Percentiles rank a stretch among this genome's conserved stretches.
phyloP scores from a whole-genome alignment of 1,139 yeast species.

The Kodamaea fungicola region DNA sequence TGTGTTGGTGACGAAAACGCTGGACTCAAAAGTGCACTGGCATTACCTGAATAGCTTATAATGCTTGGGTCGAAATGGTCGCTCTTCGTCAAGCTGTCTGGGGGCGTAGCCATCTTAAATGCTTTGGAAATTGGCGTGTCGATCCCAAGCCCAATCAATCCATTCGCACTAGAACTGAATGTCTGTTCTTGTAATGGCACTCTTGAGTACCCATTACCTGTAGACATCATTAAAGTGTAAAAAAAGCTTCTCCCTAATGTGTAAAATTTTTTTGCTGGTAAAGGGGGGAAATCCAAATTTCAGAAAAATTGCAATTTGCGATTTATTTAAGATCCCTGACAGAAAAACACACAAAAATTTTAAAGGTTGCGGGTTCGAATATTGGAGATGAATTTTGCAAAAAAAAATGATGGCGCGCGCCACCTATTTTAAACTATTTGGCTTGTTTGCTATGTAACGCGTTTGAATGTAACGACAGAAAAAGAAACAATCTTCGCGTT shows the following conservation, averaged over 20 bases:
- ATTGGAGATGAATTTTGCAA: too few species aligned
- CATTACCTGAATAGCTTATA: slow-evolving; percentile 2
- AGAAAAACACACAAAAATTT: too few species aligned
- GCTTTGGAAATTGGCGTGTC: slow-evolving; percentile 19
- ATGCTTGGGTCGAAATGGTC: slow-evolving; percentile 7
- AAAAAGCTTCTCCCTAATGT: slow-evolving; percentile 3
- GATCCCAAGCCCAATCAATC: slow-evolving; percentile 2
- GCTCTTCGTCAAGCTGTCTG: slow-evolving; percentile 18
- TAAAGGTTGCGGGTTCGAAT: too few species aligned
- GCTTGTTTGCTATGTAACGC: background rate
- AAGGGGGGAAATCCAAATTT: slow-evolving; percentile 1
- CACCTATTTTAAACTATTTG: too few species aligned
- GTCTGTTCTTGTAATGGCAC: slow-evolving; percentile 17
- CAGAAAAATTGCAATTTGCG: too few species aligned
- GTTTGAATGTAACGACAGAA: background rate
- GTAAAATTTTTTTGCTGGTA: background rate
- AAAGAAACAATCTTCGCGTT: background rate
- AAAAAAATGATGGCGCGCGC: too few species aligned
- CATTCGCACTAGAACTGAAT: slow-evolving; percentile 2
- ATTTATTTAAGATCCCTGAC: too few species aligned
- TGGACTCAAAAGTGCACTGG: slow-evolving; percentile 36
- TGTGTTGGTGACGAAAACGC: slow-evolving; percentile 45
- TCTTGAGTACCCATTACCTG: slow-evolving; percentile 11
- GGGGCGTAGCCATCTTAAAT: slow-evolving; percentile 32
- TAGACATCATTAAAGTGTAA: slow-evolving; percentile 6